phyloP scores from a whole-genome alignment of 2,329 filamentous ascomycete species.

The Cladophialophora psammophila region DNA sequence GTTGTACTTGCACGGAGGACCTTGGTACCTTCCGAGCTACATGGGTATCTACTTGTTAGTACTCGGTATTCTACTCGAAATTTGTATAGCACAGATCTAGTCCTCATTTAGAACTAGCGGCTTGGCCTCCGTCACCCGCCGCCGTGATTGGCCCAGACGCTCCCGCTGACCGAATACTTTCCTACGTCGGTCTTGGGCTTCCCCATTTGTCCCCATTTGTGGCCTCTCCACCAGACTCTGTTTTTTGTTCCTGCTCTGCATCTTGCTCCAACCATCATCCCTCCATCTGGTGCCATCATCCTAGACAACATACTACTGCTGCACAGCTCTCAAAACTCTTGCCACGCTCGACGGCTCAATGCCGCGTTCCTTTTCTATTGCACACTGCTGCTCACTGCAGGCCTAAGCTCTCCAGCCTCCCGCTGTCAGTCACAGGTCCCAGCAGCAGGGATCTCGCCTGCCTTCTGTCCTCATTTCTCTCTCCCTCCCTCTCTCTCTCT shows the following conservation, averaged over 20 bases:
- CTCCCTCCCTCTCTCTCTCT: neutral
- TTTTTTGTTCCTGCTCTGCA: conserved; percentile 5
- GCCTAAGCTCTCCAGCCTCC: neutral
- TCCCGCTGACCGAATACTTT: neutral
- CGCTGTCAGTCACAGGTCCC: neutral
- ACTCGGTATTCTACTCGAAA: neutral
- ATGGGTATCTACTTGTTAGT: neutral
- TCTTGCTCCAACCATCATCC: conserved; percentile 3
- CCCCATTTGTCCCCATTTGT: conserved; percentile 2
- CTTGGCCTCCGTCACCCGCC: neutral
- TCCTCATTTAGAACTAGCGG: neutral
- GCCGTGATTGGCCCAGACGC: neutral
- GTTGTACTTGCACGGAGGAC: too few species aligned
- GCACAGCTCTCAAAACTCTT: conserved; percentile 9
- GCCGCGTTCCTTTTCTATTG: conserved; percentile 8
- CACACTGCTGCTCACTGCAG: neutral
- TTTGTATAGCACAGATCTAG: neutral
- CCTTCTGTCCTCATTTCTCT: neutral
- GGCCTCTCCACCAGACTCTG: conserved; percentile 4
- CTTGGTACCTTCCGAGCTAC: neutral
- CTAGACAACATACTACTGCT: conserved; percentile 8
- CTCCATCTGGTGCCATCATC: neutral
- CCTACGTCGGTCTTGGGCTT: neutral
- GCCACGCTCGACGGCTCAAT: conserved; percentile 7
- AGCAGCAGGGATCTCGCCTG: conserved; percentile 2